Percentiles rank a stretch among this genome's conserved stretches.
These are phyloP conservation scores for Leccinum pallidistipes DNA, from an alignment of 1,284 basidiomycete species.

Conservation along the genomic window DNA sequence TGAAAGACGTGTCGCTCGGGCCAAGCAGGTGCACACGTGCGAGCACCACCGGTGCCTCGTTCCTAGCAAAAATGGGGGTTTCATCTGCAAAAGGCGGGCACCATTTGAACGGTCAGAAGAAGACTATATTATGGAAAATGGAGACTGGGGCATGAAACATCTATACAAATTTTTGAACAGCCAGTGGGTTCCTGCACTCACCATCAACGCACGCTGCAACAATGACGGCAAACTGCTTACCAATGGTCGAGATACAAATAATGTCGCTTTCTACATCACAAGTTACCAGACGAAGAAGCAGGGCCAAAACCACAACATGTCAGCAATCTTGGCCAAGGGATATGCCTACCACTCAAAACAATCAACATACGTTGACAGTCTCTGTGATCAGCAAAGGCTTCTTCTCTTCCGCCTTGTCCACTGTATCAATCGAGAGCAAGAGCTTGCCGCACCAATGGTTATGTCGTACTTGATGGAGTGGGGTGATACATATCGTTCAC, in stretches of 20 bases:
- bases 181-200: background rate
- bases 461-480: conserved; percentile 1
- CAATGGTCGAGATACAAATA: background rate
- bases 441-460: background rate
- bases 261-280: conserved; percentile 31
- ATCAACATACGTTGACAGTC: background rate
- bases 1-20: background rate
- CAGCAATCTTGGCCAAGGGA: conserved; percentile 1
- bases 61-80: background rate
- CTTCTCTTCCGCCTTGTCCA: background rate
- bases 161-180: background rate
- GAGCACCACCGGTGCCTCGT: background rate
- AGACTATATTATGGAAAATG: background rate
- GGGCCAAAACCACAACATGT: conserved; percentile 3
- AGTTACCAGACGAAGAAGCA: conserved; percentile 23
- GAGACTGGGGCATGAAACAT: background rate
- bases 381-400: background rate
- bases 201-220: conserved; percentile 2
- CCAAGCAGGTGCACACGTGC: background rate
- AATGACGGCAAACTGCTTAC: conserved; percentile 22
- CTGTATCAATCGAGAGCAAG: background rate
- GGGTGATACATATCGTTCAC: background rate
- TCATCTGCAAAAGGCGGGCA: background rate
- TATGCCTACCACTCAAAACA: background rate
- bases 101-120: background rate